A percentile compares a stretch with the other conserved stretches of the same genome.
phyloP scores from a whole-genome alignment of 2,329 filamentous ascomycete genomes.

The Calonectria fujianensis region DNA sequence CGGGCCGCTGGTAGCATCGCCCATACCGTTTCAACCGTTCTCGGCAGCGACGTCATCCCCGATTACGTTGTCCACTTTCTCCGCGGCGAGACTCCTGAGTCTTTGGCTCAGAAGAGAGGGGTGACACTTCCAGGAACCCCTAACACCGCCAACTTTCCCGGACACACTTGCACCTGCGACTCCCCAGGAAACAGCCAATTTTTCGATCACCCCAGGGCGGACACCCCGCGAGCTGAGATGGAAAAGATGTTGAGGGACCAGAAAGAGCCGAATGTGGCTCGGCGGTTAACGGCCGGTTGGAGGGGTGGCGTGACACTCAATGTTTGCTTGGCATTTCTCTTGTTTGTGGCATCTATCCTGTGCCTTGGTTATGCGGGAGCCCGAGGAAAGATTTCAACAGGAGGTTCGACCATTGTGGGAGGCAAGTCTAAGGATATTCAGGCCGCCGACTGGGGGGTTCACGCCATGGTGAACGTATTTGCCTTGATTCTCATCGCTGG shows the following conservation, averaged over 20 bases:
- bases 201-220: constrained; percentile 46
- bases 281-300: constrained; percentile 65
- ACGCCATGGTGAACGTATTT: constrained; percentile 66
- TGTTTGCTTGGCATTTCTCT: constrained; percentile 62
- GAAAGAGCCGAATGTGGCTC: constrained; percentile 52
- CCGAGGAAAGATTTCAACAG: constrained; percentile 57
- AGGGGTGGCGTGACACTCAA: constrained; percentile 68
- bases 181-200: constrained; percentile 44
- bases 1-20: constrained; percentile 55
- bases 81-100: constrained; percentile 73
- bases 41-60: constrained; percentile 69
- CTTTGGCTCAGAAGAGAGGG: constrained; percentile 66
- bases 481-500: constrained; percentile 66
- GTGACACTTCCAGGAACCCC: constrained; percentile 52
- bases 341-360: constrained; percentile 62
- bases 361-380: constrained; percentile 63
- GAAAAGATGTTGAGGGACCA: constrained; percentile 53
- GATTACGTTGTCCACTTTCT: constrained; percentile 75
- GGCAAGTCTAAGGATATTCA: constrained; percentile 62
- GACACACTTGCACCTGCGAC: constrained; percentile 33
- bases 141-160: constrained; percentile 51
- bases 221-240: constrained; percentile 50
- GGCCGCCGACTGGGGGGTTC: constrained; percentile 64
- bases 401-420: constrained; percentile 61
- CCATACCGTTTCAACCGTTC: constrained; percentile 56